Percentiles rank a stretch among this genome's conserved stretches.
These are phyloP conservation scores for Bothriochloa decipiens DNA, from an alignment of 176 grass and related monocot genomes.

Conservation along the genomic window DNA sequence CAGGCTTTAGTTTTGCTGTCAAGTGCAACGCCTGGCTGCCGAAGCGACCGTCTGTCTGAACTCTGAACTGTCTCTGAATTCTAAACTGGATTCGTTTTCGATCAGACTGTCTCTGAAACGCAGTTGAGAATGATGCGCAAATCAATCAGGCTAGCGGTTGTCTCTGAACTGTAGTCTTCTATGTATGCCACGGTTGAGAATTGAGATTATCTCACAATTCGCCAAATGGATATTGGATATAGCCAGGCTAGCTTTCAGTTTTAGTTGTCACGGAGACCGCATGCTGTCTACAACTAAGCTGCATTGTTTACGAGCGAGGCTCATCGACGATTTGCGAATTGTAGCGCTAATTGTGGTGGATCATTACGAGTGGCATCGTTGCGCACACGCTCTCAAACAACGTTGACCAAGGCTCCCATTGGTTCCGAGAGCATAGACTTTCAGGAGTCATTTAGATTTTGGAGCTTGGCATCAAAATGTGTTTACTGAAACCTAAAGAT, in stretches of 20 bases:
- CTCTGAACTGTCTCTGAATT: conserved; percentile 1
- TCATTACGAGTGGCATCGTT: conserved; percentile 25
- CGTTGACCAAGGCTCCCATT: conserved; percentile 41
- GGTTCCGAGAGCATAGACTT: not conserved
- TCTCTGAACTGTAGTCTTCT: not conserved
- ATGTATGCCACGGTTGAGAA: not conserved
- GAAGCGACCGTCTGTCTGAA: not conserved
- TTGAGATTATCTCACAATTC: not conserved
- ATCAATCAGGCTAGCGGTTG: no score
- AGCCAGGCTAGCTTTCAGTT: not conserved
- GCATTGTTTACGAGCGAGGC: conserved; percentile 38
- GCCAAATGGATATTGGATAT: conserved; percentile 37
- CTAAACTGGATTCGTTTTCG: not conserved
- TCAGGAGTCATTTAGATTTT: not conserved
- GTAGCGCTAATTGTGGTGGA: conserved; percentile 36
- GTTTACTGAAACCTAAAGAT: no score
- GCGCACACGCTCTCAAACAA: not conserved
- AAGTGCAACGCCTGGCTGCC: not conserved
- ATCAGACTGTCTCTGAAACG: no score
- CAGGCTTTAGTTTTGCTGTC: no score
- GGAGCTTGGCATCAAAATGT: no score
- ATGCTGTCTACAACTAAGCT: conserved; percentile 53
- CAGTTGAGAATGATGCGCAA: no score
- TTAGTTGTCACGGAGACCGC: not conserved
- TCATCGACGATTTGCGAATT: not conserved